Conservation (phyloP, 2,329 filamentous ascomycete genomes). For the Neopestalotiopsis clavispora region DNA sequence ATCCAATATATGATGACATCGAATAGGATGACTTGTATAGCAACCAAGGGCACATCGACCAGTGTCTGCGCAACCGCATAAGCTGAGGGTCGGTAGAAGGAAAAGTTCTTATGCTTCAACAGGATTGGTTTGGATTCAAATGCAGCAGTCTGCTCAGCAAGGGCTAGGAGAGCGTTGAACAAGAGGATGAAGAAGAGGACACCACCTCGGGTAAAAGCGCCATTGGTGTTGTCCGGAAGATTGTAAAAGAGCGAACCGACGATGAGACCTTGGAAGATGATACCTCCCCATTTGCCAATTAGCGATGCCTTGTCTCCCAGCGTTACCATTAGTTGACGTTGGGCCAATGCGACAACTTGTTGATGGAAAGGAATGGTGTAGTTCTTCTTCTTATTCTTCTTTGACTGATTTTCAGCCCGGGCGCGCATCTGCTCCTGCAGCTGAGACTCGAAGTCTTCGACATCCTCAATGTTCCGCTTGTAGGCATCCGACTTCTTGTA, state of each 20-base stretch:
- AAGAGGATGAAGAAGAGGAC: conserved; percentile 65
- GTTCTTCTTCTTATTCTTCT: conserved; percentile 51
- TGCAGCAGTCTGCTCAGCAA: conserved; percentile 62
- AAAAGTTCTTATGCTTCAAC: conserved; percentile 71
- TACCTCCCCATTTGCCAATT: conserved; percentile 31
- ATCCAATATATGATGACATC: conserved; percentile 66
- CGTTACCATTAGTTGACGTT: conserved; percentile 34
- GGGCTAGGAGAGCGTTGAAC: conserved; percentile 64
- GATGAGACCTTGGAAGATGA: conserved; percentile 36
- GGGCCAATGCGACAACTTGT: conserved; percentile 51
- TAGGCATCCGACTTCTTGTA: conserved; percentile 27
- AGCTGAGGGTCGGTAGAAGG: conserved; percentile 67
- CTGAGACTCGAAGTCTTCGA: conserved; percentile 56
- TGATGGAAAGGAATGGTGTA: conserved; percentile 46
- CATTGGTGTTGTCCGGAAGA: conserved; percentile 39
- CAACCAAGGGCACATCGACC: conserved; percentile 57
- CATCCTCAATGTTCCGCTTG: conserved; percentile 49
- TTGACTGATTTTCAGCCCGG: conserved; percentile 41
- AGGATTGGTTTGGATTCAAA: conserved; percentile 68
- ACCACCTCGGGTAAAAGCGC: conserved; percentile 62
- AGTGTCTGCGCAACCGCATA: conserved; percentile 47
- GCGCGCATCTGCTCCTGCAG: conserved; percentile 45
- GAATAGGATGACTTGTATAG: conserved; percentile 63
- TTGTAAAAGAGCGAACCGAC: conserved; percentile 32
- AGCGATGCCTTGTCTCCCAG: conserved; percentile 33